A percentile compares a stretch with the other conserved stretches of the same genome.
phyloP scores from a whole-genome alignment of 1,284 basidiomycete species.

The Pseudozyma tsukubaensis region DNA sequence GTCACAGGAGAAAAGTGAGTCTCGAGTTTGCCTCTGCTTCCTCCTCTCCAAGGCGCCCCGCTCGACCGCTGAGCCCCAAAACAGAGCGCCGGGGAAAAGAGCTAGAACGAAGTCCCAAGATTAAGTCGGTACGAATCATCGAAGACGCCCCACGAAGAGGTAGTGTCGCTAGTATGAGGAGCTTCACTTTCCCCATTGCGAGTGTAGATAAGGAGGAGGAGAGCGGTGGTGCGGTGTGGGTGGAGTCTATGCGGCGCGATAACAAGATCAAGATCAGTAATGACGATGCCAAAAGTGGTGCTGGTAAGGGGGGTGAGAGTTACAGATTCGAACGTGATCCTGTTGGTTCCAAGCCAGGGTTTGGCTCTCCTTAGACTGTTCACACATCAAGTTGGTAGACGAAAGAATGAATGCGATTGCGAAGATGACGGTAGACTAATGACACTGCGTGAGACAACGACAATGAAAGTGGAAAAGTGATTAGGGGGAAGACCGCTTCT shows the following conservation, averaged over 20 bases:
- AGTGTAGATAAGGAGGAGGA: background rate
- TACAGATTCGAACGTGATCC: no score
- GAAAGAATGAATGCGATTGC: background rate
- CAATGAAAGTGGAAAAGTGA: background rate
- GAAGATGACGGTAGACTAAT: background rate
- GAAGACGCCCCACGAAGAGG: background rate
- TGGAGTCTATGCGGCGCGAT: no score
- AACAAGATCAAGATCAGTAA: no score
- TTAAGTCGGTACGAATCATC: background rate
- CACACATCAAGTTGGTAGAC: background rate
- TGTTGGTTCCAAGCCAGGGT: no score
- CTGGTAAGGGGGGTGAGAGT: no score
- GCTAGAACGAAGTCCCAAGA: background rate
- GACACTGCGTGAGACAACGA: background rate
- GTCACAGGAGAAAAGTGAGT: no score
- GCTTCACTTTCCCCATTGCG: background rate
- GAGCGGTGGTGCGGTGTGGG: no score
- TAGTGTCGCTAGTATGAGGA: slow-evolving; percentile 2
- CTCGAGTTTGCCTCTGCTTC: no score
- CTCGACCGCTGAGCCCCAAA: background rate
- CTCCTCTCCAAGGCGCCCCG: background rate
- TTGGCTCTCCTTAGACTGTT: no score
- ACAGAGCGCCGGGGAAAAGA: slow-evolving; percentile 1
- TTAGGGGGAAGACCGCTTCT: slow-evolving; percentile 15
- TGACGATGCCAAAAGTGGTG: no score